Base-by-base conservation (phyloP, 345 rosid species). In the Populus nigra region DNA sequence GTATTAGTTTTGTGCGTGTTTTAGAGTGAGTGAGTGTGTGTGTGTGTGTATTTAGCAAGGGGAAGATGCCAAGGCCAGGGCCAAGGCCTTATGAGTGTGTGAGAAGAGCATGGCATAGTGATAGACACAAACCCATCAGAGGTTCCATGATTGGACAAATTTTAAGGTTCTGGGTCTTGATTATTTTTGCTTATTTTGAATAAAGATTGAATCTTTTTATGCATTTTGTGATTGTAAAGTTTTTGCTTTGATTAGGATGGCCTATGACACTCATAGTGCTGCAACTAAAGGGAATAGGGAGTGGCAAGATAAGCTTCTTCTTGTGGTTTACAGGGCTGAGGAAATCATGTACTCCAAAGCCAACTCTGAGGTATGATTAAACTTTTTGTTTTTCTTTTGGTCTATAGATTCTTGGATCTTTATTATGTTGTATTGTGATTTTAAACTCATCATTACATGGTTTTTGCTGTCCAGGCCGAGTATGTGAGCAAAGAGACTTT, bases 271-370 rank as follows among this genome's bases (percentile, higher is more conserved):
- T 81, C 98, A 96, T 63, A 81, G 87, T 73, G 3, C 88, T 5
- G 82, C 80, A 2, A 93, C 99, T 73, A 92, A 87, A 81, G 89
- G 90, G 87, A 96, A 96, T 82, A 90, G 81, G 77, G 99, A 96
- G 81, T 96, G 98, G 97, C 94, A 87, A 78, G 95, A 88, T 87
- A 96, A 96, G 83, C 87, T 93, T 8, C 97, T 96, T 69, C 78
- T 84, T 27, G 99, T 96, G 72, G 97, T 96, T 74, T 73, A 88
- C 39, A 90, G 82, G 83, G 93, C 98, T 7, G 99, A 96, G 90
- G 97, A 96, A 84, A 93, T 96, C 86, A 90, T 96, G 86, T 96
- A 95, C 86, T 93, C 98, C 39, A 96, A 96, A 88, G 98, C 97
- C 80, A 93, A 92, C 83, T 93, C 98, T 45, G 99, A 96, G 99